Base-by-base conservation (phyloP, 306 rosid species). In the Sechiopsis laciniata region DNA sequence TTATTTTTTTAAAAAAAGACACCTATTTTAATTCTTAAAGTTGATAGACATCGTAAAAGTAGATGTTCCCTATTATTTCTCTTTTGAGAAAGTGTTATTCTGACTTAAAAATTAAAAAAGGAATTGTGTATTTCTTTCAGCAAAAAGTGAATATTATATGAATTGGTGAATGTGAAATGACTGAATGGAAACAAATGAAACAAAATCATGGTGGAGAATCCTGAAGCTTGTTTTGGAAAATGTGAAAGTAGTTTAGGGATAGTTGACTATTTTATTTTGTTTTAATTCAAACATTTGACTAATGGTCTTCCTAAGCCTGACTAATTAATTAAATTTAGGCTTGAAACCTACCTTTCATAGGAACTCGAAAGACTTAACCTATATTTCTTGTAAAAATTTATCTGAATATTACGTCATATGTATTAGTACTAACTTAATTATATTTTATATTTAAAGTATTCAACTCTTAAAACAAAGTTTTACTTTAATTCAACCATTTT, bases 131-230 rank as follows among this genome's bases (percentile, higher is more conserved):
- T 32, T 32, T 32, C 37, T 32, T 32, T 32, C 3, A 32, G 3
- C 1, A 26, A 7, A 0, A 53, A 16, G 64, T 14, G n/a, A 58
- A 58, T 58, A 61, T 10, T 26, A 13, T 26, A 61, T 13, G 11
- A 55, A 26, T 24, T 1, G 72, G 56, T 68, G 73, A 68, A 46
- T 46, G 57, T 68, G 73, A 68, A 46, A 68, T 68, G 56, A 68
- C 2, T 68, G 73, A 8, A 68, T 68, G 17, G 6, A 20, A 48
- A 67, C 72, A 67, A 65, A 65, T 8, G 16, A 65, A 66, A 21
- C 10, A 32, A 32, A 32, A 32, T 32, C 12, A 13, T 7, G 19
- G 46, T 68, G 73, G 73, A 68, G 40, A 68, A 68, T 46, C 56
- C 46, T 21, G 72, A 42, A 66, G 72, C 17, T 29, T 66, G n/a